Evolutionary conservation across 805 yeast species (phyloP).

Genomic region (Diddensiella santjacobensis): DNA sequence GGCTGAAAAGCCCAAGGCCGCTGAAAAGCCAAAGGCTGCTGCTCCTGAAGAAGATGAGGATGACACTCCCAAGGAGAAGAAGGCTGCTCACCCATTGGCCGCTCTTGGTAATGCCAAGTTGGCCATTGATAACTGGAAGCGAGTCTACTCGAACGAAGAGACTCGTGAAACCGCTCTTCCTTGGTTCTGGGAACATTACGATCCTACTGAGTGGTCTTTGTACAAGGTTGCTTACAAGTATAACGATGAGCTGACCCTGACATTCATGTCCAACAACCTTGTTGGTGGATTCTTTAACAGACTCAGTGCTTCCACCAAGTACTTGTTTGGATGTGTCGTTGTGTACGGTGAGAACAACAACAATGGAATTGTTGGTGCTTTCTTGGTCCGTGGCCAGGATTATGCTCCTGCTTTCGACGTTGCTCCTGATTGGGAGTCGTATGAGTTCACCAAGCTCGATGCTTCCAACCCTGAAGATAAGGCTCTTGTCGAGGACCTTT

Average conservation of each 20-base stretch:
- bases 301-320: constrained; percentile 85
- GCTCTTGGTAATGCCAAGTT: constrained; percentile 65
- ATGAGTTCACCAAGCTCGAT: constrained; percentile 78
- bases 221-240: constrained; percentile 96
- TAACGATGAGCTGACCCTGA: constrained; percentile 94
- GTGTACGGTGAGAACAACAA: constrained; percentile 98
- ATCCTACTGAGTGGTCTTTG: constrained; percentile 89
- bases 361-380: constrained; percentile 95
- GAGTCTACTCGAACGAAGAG: constrained; percentile 94
- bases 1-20: constrained; percentile 29
- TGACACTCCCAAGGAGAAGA: constrained; percentile 53
- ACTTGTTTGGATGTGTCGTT: constrained; percentile 87
- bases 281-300: constrained; percentile 98
- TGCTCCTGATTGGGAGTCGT: constrained; percentile 99
- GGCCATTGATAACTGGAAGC: constrained; percentile 90
- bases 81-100: constrained; percentile 90
- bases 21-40: constrained; percentile 38
- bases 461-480: constrained; percentile 69
- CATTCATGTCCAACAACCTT: constrained; percentile 97
- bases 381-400: constrained; percentile 94
- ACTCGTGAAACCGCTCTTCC: constrained; percentile 88
- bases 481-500: constrained; percentile 81
- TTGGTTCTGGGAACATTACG: constrained; percentile 96
- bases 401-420: constrained; percentile 88
- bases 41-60: constrained; percentile 39